Evolutionary conservation across 352 stramenopile species (phyloP).

Genomic region (Phytopythium oedochilum): DNA sequence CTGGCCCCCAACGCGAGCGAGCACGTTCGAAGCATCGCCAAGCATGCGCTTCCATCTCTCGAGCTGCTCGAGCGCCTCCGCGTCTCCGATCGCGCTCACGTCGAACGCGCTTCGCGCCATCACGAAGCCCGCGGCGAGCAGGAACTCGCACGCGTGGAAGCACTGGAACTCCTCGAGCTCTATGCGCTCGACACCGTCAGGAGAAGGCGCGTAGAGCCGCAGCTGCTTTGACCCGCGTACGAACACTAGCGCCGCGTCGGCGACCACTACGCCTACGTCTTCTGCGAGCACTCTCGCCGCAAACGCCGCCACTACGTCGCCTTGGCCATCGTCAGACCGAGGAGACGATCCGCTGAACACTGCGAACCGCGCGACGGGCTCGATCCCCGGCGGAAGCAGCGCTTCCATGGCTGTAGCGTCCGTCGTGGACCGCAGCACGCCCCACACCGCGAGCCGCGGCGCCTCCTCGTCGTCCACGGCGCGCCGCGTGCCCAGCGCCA

Average conservation of each 20-base stretch:
- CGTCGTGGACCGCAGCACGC: constrained; percentile 9
- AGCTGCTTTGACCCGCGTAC: constrained; percentile 6
- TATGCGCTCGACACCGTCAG: constrained; percentile 3
- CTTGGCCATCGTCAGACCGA: background rate
- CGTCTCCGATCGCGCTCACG: constrained; percentile 15
- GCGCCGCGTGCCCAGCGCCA: constrained; percentile 19
- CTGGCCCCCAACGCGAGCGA: constrained; percentile 28
- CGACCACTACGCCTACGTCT: background rate
- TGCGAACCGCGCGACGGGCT: background rate
- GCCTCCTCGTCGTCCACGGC: constrained; percentile 2
- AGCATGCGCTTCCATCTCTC: constrained; percentile 26
- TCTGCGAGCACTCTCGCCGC: background rate
- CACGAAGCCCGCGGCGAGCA: constrained; percentile 19
- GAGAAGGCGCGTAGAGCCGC: constrained; percentile 16
- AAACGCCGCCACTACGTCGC: constrained; percentile 9
- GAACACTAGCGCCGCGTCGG: constrained; percentile 19
- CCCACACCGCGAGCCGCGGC: constrained; percentile 17
- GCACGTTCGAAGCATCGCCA: constrained; percentile 13
- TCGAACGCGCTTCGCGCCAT: constrained; percentile 39
- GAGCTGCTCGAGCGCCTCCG: constrained; percentile 14
- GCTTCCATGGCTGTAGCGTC: constrained; percentile 5
- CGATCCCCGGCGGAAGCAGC: constrained; percentile 9
- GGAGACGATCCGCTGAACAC: constrained; percentile 1
- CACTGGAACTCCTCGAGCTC: constrained; percentile 28
- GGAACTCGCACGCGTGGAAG: constrained; percentile 50